Evolutionary conservation across 768 basidiomycete species (phyloP), one percentile per base, ranked within the genome.

Genomic region (Rossbeevera mucosa): DNA sequence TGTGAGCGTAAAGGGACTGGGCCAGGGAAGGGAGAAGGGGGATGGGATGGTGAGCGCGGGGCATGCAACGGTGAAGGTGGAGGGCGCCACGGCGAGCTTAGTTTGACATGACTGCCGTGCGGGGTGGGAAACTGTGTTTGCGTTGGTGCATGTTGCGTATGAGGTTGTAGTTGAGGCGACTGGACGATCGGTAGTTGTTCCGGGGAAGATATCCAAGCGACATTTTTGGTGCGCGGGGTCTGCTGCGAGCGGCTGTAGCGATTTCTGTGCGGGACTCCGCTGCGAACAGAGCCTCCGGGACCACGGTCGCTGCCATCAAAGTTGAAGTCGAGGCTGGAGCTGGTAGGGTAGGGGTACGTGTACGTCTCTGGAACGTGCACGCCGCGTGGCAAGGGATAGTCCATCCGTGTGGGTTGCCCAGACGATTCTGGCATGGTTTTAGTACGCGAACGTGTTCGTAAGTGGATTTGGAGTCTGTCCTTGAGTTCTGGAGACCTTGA

Each of bases 361-460:
- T 43, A 50, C 14, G 50, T 47, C 44, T 64, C 62, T 46, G 59
- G 33, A 48, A 65, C 60, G 50, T 60, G 64, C 2, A 54, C 52
- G 25, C 58, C 65, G 41, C 51, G 64, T 47, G 63, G 60, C 3
- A 60, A 66, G n/a, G 59, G 49, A 53, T 48, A 65, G 29, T 45
- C 57, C 50, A 53, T 53, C 44, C 44, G 44, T 11, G 36, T 38
- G 36, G 36, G 36, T 38, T 38, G 36, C 18, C 36, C 36, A 18
- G 36, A 38, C 18, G 36, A 38, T 38, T 18, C 36, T 36, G 33
- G 33, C 33, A 33, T 33, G 16, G 7, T 16, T 16, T 33, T n/a
- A n/a, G 8, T 33, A n/a, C 9, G 7, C 11, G 31, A 33, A 8
- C 16, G 31, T 28, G 26, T 28, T 28, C 26, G 7, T 8, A 28